Evolutionary conservation across 1,284 basidiomycete species (phyloP).

Genomic region (Sutorius eximius): DNA sequence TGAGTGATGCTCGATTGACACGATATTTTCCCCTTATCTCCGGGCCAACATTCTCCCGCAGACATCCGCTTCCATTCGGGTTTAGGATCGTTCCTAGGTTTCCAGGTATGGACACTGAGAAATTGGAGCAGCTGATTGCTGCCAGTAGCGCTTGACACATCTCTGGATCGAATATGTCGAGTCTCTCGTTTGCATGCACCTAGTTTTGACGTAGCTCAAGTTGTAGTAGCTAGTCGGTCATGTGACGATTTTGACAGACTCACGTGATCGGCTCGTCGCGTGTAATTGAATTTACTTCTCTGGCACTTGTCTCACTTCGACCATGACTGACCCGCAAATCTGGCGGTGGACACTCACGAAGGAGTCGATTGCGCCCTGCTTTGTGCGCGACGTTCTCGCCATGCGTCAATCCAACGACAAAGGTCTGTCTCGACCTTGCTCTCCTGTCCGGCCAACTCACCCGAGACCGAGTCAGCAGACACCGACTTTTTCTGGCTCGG

Average conservation of each 20-base stretch:
- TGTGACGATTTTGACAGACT: too few species aligned
- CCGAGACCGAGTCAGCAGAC: conserved; percentile 36
- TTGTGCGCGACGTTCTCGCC: conserved; percentile 55
- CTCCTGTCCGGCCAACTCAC: background rate
- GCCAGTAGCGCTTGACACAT: background rate
- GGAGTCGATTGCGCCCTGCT: conserved; percentile 61
- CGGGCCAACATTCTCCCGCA: background rate
- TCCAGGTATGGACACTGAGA: conserved; percentile 1
- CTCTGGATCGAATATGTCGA: too few species aligned
- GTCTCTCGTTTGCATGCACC: background rate
- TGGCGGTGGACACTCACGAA: conserved; percentile 64
- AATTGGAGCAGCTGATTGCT: conserved; percentile 11
- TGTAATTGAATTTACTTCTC: too few species aligned
- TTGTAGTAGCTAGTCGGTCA: too few species aligned
- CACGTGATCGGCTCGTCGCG: conserved; percentile 7
- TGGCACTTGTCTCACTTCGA: background rate
- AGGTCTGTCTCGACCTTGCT: conserved; percentile 32
- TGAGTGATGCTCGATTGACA: background rate
- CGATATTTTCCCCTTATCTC: too few species aligned
- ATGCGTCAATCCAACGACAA: conserved; percentile 47
- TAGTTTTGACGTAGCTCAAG: background rate
- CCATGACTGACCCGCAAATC: conserved; percentile 23
- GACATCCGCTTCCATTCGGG: conserved; percentile 12
- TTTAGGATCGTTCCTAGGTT: conserved; percentile 12
- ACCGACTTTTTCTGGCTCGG: conserved; percentile 69